Conservation (phyloP, 129 eudicot species). For the Artemisia tridentata region DNA sequence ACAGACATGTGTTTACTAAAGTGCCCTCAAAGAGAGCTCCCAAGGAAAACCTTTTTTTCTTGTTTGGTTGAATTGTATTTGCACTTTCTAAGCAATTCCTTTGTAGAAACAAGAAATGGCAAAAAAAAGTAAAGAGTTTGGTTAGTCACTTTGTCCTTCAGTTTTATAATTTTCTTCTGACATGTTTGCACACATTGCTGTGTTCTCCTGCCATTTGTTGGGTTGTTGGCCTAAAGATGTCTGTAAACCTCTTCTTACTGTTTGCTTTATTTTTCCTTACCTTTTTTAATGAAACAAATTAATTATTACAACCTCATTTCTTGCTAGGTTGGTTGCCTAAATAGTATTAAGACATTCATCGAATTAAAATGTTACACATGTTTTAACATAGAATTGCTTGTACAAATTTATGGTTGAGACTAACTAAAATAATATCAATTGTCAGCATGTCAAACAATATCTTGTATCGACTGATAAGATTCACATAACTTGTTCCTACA, state of each 20-base stretch:
- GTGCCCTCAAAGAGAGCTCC: constrained; percentile 11
- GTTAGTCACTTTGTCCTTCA: constrained; percentile 34
- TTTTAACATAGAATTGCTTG: background rate
- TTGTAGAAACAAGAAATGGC: constrained; percentile 31
- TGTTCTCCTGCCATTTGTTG: constrained; percentile 42
- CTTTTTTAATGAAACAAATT: background rate
- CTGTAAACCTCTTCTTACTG: constrained; percentile 27
- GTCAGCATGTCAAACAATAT: no score
- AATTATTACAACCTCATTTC: background rate
- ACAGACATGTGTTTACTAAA: constrained; percentile 4
- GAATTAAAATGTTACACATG: background rate
- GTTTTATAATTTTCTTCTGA: constrained; percentile 27
- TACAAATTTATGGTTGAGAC: background rate
- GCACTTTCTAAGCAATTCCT: constrained; percentile 31
- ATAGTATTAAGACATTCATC: constrained; percentile 8
- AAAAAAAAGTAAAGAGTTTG: constrained; percentile 26
- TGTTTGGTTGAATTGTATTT: constrained; percentile 35
- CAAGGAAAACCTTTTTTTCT: constrained; percentile 19
- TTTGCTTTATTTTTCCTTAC: constrained; percentile 16
- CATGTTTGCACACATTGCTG: constrained; percentile 21
- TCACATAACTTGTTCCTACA: no score
- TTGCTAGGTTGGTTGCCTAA: constrained; percentile 27
- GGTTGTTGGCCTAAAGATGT: constrained; percentile 50
- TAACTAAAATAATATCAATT: no score
- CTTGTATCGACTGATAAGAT: no score